phyloP scores from a whole-genome alignment of 1,284 basidiomycete genomes.

The Athelia psychrophila region DNA sequence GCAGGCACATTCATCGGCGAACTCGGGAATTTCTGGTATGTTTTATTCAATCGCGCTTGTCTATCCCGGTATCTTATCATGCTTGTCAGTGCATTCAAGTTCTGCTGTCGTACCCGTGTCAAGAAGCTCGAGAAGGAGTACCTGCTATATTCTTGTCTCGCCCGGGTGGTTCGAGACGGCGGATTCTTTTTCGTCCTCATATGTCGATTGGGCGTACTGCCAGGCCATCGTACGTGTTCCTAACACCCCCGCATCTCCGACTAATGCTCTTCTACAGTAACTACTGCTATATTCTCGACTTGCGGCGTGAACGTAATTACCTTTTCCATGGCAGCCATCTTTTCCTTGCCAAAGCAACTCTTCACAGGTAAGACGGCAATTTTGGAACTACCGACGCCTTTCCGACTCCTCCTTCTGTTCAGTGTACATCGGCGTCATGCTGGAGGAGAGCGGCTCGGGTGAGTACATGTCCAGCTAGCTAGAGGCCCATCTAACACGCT shows the following conservation, averaged over 20 bases:
- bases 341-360: conserved; percentile 79
- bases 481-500: conserved; percentile 26
- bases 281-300: conserved; percentile 77
- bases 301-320: conserved; percentile 75
- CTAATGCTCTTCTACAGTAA: conserved; percentile 30
- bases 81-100: conserved; percentile 57
- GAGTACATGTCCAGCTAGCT: too few species aligned
- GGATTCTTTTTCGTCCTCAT: conserved; percentile 77
- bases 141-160: conserved; percentile 74
- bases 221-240: conserved; percentile 65
- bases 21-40: conserved; percentile 69
- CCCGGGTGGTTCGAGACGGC: conserved; percentile 74
- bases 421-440: conserved; percentile 74
- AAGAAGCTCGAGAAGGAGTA: conserved; percentile 72
- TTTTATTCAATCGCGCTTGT: conserved; percentile 13
- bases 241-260: too few species aligned
- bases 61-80: conserved; percentile 10
- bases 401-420: too few species aligned
- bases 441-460: conserved; percentile 45
- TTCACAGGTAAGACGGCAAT: conserved; percentile 74
- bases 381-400: conserved; percentile 43
- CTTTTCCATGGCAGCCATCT: conserved; percentile 67
- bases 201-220: conserved; percentile 77
- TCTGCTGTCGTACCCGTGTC: conserved; percentile 58
- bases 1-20: conserved; percentile 68